Evolutionary conservation across 2,329 filamentous ascomycete genomes (phyloP), one percentile per base, ranked within the genome.

Genomic region (Aspergillus tubingensis): DNA sequence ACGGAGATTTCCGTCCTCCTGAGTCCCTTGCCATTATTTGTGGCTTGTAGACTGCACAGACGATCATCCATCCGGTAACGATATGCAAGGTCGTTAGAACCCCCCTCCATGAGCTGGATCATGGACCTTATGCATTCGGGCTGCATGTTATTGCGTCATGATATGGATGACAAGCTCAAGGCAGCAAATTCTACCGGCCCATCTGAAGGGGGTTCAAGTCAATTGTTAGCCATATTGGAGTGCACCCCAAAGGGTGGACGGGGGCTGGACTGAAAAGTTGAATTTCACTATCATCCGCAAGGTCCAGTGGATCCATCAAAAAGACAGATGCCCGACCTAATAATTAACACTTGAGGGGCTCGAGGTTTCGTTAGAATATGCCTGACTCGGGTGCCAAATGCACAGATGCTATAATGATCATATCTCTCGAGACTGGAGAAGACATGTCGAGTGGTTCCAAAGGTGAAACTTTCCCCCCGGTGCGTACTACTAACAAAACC

Each of bases 81-180:
- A 49, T 49, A 49, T 27, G 44, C 23, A 49, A 49, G 44, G 44
- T 25, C 44, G 44, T 49, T 49, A 49, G 23, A 48, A 48, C 27
- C 10, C 27, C 3, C 13, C 13, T 8, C 19, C 41, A 44, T 23
- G 19, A 44, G 19, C 41, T 44, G 41, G 41, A 43, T 43, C 39
- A 43, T 23, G 10, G 10, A 44, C 41, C 8, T 44, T 44, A 2
- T 23, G 41, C 41, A 44, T 44, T 44, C 19, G n/a, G 41, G 13
- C 19, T 23, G 41, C 41, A 44, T 44, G 19, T 5, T 44, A 44
- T 44, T 19, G 41, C 41, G 41, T 44, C 41, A 44, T 44, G 19
- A 8, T 44, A 21, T 13, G 4, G 17, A 23, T 44, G 10, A 8
- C 41, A 36, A 36, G 32, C 32, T 36, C 11, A 17, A 44, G 41